Conservation (phyloP, 2,329 filamentous ascomycete genomes). For the Aspergillus neotritici region DNA sequence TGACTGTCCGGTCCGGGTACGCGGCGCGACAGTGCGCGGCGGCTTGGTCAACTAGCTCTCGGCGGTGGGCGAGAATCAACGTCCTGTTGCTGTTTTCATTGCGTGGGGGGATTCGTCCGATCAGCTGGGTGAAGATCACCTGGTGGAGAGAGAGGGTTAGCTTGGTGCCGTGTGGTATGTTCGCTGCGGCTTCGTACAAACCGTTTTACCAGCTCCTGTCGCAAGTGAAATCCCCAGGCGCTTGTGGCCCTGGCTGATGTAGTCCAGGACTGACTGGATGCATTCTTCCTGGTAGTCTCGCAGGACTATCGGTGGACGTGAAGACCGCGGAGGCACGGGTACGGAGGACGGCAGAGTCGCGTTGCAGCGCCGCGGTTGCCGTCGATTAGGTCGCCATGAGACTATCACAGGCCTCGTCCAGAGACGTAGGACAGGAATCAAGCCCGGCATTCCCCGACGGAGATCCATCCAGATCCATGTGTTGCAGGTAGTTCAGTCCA, state of each 20-base stretch:
- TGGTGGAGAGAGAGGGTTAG: conserved; percentile 28
- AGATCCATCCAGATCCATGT: conserved; percentile 25
- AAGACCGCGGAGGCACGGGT: conserved; percentile 8
- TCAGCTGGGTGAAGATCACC: conserved; percentile 95
- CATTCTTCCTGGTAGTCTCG: conserved; percentile 89
- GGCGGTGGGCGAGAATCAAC: conserved; percentile 83
- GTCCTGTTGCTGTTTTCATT: conserved; percentile 63
- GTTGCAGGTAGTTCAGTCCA: conserved; percentile 3
- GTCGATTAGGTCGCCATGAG: conserved; percentile 19
- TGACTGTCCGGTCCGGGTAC: conserved; percentile 74
- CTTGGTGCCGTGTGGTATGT: neutral
- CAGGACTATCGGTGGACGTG: conserved; percentile 50
- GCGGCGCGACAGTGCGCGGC: conserved; percentile 73
- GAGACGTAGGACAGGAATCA: conserved; percentile 15
- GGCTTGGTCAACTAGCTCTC: conserved; percentile 91
- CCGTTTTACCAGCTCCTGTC: conserved; percentile 85
- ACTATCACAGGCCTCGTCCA: conserved; percentile 8
- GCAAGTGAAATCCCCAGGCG: conserved; percentile 79
- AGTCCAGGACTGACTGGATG: conserved; percentile 70
- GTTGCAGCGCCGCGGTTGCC: conserved; percentile 20
- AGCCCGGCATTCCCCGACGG: conserved; percentile 22
- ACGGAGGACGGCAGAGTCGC: conserved; percentile 15
- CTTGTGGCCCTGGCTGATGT: conserved; percentile 66
- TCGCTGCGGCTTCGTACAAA: conserved; percentile 34
- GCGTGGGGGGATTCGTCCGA: conserved; percentile 63